Conservation (phyloP, 768 basidiomycete species). For the Boletus tylopilopsis region DNA sequence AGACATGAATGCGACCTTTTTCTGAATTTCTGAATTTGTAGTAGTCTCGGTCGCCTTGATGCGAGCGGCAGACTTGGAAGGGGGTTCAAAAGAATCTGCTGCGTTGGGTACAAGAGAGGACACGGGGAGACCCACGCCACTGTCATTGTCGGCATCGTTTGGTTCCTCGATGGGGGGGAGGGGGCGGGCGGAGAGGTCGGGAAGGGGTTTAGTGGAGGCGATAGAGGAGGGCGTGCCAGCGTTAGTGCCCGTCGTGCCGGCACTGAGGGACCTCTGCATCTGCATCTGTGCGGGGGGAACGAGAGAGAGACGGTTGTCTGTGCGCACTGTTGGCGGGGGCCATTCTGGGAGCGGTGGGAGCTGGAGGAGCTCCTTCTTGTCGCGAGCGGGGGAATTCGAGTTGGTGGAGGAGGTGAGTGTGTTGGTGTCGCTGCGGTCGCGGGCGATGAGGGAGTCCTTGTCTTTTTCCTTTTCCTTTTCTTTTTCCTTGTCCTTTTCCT, state of each 20-base stretch:
- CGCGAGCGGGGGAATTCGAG: slow-evolving; percentile 38
- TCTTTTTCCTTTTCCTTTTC: slow-evolving; percentile 23
- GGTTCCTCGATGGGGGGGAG: slow-evolving; percentile 47
- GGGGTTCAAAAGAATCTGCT: slow-evolving; percentile 19
- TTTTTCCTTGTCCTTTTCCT: slow-evolving; percentile 54
- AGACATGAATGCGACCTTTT: slow-evolving; percentile 87
- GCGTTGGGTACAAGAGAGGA: slow-evolving; percentile 28
- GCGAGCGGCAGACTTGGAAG: slow-evolving; percentile 32
- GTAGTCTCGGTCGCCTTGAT: slow-evolving; percentile 36
- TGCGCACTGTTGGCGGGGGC: slow-evolving; percentile 49
- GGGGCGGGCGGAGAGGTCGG: slow-evolving; percentile 54
- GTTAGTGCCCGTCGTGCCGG: slow-evolving; percentile 33
- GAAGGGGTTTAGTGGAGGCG: slow-evolving; percentile 65
- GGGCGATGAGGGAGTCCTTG: slow-evolving; percentile 26
- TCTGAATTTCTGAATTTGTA: slow-evolving; percentile 50
- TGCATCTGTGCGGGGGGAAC: slow-evolving; percentile 19
- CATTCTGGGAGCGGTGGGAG: slow-evolving; percentile 63
- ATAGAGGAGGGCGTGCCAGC: slow-evolving; percentile 42
- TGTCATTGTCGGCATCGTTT: slow-evolving; percentile 32
- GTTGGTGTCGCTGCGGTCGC: slow-evolving; percentile 33
- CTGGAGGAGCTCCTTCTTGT: slow-evolving; percentile 50
- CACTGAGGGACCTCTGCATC: slow-evolving; percentile 27
- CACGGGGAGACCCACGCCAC: slow-evolving; percentile 35
- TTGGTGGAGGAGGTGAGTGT: slow-evolving; percentile 27
- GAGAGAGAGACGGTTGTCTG: slow-evolving; percentile 21